A percentile compares a stretch with the other conserved stretches of the same genome.
Evolutionary conservation across 148 eudicot genomes (phyloP).

Genomic region (Selenicereus undatus): DNA sequence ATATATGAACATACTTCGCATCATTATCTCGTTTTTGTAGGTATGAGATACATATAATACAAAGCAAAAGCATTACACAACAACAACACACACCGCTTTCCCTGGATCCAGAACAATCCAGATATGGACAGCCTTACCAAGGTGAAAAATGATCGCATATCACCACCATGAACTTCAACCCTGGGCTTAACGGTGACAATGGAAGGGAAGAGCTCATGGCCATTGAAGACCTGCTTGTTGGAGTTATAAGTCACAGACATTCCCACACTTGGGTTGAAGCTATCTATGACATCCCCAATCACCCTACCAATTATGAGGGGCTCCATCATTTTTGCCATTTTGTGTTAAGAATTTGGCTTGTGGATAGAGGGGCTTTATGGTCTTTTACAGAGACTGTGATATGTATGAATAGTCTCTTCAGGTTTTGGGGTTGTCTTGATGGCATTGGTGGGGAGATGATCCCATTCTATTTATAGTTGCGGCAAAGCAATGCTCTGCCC

Average conservation of each 20-base stretch:
- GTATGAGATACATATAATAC: background rate
- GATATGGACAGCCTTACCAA: conserved; percentile 22
- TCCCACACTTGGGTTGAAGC: conserved; percentile 33
- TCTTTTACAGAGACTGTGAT: conserved; percentile 12
- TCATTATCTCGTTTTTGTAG: background rate
- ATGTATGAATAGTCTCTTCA: background rate
- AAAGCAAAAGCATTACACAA: background rate
- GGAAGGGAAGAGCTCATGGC: conserved; percentile 52
- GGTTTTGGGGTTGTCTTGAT: conserved; percentile 12
- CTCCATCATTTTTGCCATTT: conserved; percentile 36
- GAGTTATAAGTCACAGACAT: conserved; percentile 38
- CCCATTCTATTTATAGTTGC: conserved; percentile 24
- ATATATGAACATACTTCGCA: too few species aligned
- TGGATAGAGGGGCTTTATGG: background rate
- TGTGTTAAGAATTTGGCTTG: background rate
- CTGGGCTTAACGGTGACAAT: conserved; percentile 37
- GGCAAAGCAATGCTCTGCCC: conserved; percentile 10
- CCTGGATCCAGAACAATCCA: background rate
- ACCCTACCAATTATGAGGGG: conserved; percentile 42
- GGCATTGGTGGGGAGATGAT: conserved; percentile 26
- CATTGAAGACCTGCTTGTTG: conserved; percentile 44
- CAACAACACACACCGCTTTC: too few species aligned
- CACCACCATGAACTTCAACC: conserved; percentile 45
- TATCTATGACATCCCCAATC: conserved; percentile 45
- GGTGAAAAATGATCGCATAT: conserved; percentile 44